These are phyloP conservation scores for Aspergillus pseudoglaucus DNA, from an alignment of 2,329 filamentous ascomycete genomes.

Conservation along the genomic window DNA sequence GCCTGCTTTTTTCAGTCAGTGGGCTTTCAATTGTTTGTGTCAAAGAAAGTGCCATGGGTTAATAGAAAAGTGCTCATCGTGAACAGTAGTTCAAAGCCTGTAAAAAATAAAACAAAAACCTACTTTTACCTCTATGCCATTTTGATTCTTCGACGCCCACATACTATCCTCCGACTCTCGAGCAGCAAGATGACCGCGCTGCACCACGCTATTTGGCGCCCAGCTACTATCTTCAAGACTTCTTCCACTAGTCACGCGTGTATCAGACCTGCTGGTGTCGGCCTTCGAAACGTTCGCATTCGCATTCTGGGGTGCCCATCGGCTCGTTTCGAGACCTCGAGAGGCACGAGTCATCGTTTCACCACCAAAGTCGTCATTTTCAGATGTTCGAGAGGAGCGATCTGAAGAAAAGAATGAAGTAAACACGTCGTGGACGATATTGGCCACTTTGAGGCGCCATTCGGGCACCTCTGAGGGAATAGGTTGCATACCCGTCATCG, in stretches of 20 bases:
- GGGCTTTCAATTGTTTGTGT: background rate
- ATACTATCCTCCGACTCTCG: background rate
- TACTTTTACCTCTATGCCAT: background rate
- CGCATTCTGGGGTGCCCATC: background rate
- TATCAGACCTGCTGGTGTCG: no score
- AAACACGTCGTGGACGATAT: background rate
- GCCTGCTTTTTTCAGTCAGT: background rate
- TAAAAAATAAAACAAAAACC: background rate
- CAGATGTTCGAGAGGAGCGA: background rate
- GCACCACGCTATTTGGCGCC: background rate
- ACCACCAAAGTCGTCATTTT: background rate
- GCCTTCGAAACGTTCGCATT: background rate
- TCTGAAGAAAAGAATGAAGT: background rate
- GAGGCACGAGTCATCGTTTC: background rate
- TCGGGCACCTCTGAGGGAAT: background rate
- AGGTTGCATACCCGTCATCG: background rate
- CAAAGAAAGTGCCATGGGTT: background rate
- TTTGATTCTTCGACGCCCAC: background rate
- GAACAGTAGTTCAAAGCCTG: background rate
- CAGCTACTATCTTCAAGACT: background rate
- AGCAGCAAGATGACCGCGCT: background rate
- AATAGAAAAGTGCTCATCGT: background rate
- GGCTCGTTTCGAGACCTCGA: background rate
- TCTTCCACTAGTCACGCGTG: no score
- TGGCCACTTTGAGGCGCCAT: background rate